phyloP scores from a whole-genome alignment of 2,329 filamentous ascomycete species.

The Xylaria sp. region DNA sequence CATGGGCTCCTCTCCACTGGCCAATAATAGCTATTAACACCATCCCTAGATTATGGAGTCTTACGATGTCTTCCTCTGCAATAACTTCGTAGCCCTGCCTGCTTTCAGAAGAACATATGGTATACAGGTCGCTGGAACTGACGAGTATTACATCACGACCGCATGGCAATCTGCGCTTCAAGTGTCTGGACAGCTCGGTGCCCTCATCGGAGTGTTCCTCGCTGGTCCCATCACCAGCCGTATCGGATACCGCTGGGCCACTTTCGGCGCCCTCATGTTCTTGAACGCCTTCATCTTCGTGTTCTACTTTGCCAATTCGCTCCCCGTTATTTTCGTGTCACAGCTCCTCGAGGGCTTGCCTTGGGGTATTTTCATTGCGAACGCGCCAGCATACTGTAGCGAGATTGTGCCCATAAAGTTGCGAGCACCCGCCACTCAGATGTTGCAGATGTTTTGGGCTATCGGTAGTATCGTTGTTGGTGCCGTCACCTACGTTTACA shows the following conservation, averaged over 20 bases:
- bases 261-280: conserved; percentile 64
- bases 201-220: conserved; percentile 68
- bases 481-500: conserved; percentile 66
- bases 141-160: conserved; percentile 57
- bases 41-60: conserved; percentile 70
- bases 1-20: conserved; percentile 20
- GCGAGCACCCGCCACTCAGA: conserved; percentile 68
- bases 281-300: conserved; percentile 69
- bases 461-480: conserved; percentile 70
- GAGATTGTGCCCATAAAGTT: conserved; percentile 71
- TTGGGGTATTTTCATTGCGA: conserved; percentile 75
- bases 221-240: conserved; percentile 69
- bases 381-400: conserved; percentile 68
- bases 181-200: conserved; percentile 66
- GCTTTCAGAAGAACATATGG: conserved; percentile 61
- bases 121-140: conserved; percentile 47
- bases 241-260: conserved; percentile 70
- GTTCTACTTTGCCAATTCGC: conserved; percentile 59
- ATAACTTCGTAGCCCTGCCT: conserved; percentile 65
- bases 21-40: conserved; percentile 35
- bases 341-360: conserved; percentile 71
- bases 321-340: conserved; percentile 59
- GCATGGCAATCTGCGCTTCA: conserved; percentile 70
- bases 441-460: conserved; percentile 75
- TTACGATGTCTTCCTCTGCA: conserved; percentile 71